A percentile compares a stretch with the other conserved stretches of the same genome.
phyloP scores from a whole-genome alignment of 345 rosid species.

The Iberis pinnata region DNA sequence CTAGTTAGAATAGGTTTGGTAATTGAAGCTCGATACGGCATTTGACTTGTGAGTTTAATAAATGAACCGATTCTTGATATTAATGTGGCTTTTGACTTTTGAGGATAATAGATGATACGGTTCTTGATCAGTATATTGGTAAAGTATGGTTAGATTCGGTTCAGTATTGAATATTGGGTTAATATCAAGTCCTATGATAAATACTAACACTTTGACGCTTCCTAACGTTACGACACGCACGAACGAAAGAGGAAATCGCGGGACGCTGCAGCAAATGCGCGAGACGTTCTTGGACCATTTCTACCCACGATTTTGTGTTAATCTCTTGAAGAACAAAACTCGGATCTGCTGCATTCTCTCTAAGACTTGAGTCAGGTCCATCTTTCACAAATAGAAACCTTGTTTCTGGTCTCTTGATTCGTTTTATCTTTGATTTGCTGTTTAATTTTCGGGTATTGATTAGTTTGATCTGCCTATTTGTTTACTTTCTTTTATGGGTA shows the following conservation, averaged over 20 bases:
- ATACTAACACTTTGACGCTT: too few relatives aligned
- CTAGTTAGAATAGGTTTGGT: too few relatives aligned
- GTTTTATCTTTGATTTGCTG: background rate
- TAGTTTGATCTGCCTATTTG: background rate
- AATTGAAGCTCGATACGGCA: too few relatives aligned
- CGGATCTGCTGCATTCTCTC: conserved; percentile 25
- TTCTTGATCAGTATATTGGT: too few relatives aligned
- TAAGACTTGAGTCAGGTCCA: conserved; percentile 20
- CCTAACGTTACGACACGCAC: too few relatives aligned
- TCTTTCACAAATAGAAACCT: background rate
- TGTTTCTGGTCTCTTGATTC: background rate
- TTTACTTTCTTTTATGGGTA: background rate
- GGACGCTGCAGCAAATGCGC: conserved; percentile 35
- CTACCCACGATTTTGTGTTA: conserved; percentile 13
- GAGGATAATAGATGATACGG: too few relatives aligned
- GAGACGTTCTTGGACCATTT: conserved; percentile 31
- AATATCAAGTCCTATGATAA: too few relatives aligned
- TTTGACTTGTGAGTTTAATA: too few relatives aligned
- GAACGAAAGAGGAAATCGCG: conserved; percentile 24
- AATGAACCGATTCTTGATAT: too few relatives aligned
- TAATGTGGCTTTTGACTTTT: too few relatives aligned
- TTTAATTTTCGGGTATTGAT: conserved; percentile 3
- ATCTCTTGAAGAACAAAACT: conserved; percentile 1
- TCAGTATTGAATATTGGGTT: too few relatives aligned
- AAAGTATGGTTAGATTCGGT: too few relatives aligned